Evolutionary conservation across 1,284 basidiomycete genomes (phyloP).

Genomic region (Abortiporus biennis): DNA sequence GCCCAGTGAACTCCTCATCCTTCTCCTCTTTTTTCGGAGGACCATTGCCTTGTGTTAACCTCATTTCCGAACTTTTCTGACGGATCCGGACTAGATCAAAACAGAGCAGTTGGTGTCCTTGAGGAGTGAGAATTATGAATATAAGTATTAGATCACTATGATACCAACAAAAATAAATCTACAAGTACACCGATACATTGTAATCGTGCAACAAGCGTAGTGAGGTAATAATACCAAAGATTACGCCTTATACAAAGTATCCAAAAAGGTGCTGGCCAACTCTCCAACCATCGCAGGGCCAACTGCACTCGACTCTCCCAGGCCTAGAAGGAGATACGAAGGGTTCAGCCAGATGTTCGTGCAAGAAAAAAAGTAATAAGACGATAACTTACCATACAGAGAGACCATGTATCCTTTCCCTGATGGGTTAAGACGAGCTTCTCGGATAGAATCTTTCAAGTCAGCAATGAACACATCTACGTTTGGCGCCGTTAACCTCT

Average conservation of each 20-base stretch:
- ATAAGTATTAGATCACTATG: too few relatives aligned
- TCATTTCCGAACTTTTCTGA: too few relatives aligned
- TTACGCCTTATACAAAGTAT: constrained; percentile 78
- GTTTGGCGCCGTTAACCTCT: constrained; percentile 74
- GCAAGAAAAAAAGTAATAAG: constrained; percentile 1
- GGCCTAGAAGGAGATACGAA: constrained; percentile 43
- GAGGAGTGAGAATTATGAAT: too few relatives aligned
- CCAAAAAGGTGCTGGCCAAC: constrained; percentile 77
- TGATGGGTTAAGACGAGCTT: constrained; percentile 50
- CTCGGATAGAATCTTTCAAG: constrained; percentile 69
- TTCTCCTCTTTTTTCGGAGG: too few relatives aligned
- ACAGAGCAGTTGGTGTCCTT: too few relatives aligned
- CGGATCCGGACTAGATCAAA: too few relatives aligned
- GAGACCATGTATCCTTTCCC: constrained; percentile 81
- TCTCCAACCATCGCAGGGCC: constrained; percentile 88
- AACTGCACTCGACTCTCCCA: constrained; percentile 83
- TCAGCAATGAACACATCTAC: constrained; percentile 79
- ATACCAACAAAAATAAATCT: too few relatives aligned
- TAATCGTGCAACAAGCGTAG: too few relatives aligned
- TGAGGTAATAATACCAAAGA: too few relatives aligned
- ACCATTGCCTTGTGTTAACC: too few relatives aligned
- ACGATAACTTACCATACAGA: constrained; percentile 71
- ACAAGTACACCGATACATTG: too few relatives aligned
- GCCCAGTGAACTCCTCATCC: too few relatives aligned
- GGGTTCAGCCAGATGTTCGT: background rate